Evolutionary conservation across 495 filamentous ascomycete genomes (phyloP).

Genomic region (Talaromyces adpressus): DNA sequence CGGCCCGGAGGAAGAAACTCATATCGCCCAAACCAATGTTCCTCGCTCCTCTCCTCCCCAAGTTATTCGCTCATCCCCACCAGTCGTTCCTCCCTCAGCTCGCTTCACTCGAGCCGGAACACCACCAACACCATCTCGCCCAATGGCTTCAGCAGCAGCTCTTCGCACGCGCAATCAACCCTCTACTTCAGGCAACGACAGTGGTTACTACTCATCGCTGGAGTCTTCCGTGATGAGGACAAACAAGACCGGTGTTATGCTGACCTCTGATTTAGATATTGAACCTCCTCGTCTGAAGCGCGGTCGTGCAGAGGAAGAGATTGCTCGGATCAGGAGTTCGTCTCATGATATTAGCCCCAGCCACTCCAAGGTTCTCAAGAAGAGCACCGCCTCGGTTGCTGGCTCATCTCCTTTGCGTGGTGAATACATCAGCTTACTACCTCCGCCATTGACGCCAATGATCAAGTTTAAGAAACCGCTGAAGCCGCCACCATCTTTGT

Average conservation of each 20-base stretch:
- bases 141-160: slow-evolving; percentile 41
- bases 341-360: slow-evolving; percentile 83
- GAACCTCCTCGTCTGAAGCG: slow-evolving; percentile 74
- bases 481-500: slow-evolving; percentile 78
- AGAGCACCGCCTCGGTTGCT: slow-evolving; percentile 34
- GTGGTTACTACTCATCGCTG: slow-evolving; percentile 95
- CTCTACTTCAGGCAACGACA: slow-evolving; percentile 70
- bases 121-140: slow-evolving; percentile 63
- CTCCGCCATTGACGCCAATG: slow-evolving; percentile 78
- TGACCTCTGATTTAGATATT: slow-evolving; percentile 63
- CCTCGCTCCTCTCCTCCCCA: slow-evolving; percentile 55
- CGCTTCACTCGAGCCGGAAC: slow-evolving; percentile 59
- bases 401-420: slow-evolving; percentile 55
- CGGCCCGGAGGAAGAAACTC: slow-evolving; percentile 38
- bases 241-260: slow-evolving; percentile 49
- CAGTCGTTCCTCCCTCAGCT: slow-evolving; percentile 50
- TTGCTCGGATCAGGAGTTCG: slow-evolving; percentile 84
- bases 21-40: slow-evolving; percentile 24
- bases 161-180: slow-evolving; percentile 64
- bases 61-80: slow-evolving; percentile 81
- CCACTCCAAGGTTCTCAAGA: slow-evolving; percentile 46
- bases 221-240: slow-evolving; percentile 85
- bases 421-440: slow-evolving; percentile 53
- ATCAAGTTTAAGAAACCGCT: slow-evolving; percentile 78
- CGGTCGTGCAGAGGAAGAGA: slow-evolving; percentile 91